A percentile compares a stretch with the other conserved stretches of the same genome.
Conservation (phyloP, 1,139 yeast genomes). For the Candida dubliniensis region DNA sequence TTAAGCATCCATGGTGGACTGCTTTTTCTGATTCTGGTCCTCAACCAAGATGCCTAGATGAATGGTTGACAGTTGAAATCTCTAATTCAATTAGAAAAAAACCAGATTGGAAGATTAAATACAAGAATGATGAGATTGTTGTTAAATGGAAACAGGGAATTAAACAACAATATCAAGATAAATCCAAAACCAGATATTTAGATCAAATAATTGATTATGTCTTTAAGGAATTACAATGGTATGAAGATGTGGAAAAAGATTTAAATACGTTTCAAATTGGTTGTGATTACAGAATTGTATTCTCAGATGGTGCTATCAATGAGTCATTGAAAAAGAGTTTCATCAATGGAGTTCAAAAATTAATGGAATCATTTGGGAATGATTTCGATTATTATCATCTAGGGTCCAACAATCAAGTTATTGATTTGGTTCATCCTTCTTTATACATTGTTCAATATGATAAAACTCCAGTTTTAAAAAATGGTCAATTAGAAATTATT, state of each 20-base stretch:
- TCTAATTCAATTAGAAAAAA: constrained; percentile 28
- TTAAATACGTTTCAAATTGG: constrained; percentile 13
- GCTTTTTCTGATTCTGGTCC: constrained; percentile 20
- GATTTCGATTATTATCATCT: constrained; percentile 42
- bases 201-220: constrained; percentile 25
- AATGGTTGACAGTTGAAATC: constrained; percentile 25
- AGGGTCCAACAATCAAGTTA: constrained; percentile 32
- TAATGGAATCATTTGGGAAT: constrained; percentile 16
- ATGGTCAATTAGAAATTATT: constrained; percentile 10
- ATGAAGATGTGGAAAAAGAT: constrained; percentile 18
- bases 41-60: constrained; percentile 21
- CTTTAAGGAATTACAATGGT: constrained; percentile 32
- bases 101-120: constrained; percentile 35
- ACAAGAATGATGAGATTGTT: constrained; percentile 24
- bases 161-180: constrained; percentile 15
- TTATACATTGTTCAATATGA: constrained; percentile 40
- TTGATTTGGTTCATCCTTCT: constrained; percentile 47
- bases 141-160: constrained; percentile 35
- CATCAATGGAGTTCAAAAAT: constrained; percentile 12
- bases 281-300: constrained; percentile 22
- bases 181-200: constrained; percentile 15
- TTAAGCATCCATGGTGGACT: constrained; percentile 16
- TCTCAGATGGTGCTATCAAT: constrained; percentile 17
- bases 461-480: constrained; percentile 24
- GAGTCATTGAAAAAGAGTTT: constrained; percentile 13